Evolutionary conservation across 768 basidiomycete species (phyloP), one percentile per base, ranked within the genome.

Genomic region (Cystofilobasidium capitatum): DNA sequence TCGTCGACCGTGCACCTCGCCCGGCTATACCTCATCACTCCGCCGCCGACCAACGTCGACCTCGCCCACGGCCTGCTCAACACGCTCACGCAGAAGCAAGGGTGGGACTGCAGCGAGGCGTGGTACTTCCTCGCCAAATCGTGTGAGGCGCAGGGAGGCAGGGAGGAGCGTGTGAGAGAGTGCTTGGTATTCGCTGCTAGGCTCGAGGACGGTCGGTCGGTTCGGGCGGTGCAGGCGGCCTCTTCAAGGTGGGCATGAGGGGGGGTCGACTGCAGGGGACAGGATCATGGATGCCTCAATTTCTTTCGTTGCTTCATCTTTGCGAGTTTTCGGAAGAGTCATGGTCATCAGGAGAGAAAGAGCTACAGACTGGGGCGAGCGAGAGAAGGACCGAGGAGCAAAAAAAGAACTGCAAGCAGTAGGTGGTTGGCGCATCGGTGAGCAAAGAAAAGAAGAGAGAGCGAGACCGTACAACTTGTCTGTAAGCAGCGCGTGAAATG

Each of bases 51-150:
- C 10, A 69, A 68, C 44, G 64, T 88, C 10, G 90, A 94, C 73
- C 80, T 96, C 44, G 89, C 89, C 0, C 90, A 88, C 5, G 87
- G 87, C 2, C 78, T 93, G 72, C 81, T 98, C 33, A 83, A 83
- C 1, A 84, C 88, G 70, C 74, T 91, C 58, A 89, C 91, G 0
- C 83, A 84, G 45, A 17, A 4, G 0, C 63, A 66, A 14, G 94
- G 87, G 14, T 97, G 92, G 91, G 87, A 96, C 75, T 83, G 88
- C 1, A 84, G 92, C 0, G 94, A 98, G 75, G 93, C 88, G 31
- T 99, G 94, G 94, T 94, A 88, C 76, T 88, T 85, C 75, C 81
- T 98, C 17, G 89, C 86, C 8, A 89, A 86, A 73, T 87, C 86
- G 29, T 88, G 88, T 73, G 85, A 86, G 58, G 74, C 85, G 71